Conservation (phyloP, 2,329 filamentous ascomycete genomes). For the Periglandula ipomoeae region DNA sequence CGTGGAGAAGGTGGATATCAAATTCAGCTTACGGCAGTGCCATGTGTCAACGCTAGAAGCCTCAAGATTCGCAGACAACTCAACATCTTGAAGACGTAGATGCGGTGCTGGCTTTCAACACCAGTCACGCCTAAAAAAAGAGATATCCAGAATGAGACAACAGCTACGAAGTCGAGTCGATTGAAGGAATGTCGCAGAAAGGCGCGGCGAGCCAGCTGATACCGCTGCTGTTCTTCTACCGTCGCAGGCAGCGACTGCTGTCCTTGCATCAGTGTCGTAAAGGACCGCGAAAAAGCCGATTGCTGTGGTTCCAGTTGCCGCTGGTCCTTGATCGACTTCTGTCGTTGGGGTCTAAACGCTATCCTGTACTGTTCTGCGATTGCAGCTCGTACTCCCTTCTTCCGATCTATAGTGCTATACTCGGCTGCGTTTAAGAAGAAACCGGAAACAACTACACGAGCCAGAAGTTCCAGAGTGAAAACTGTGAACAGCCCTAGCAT, state of each 20-base stretch:
- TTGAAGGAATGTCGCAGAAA: constrained; percentile 96
- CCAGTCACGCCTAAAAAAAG: constrained; percentile 65
- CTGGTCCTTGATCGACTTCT: constrained; percentile 52
- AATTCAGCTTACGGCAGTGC: constrained; percentile 62
- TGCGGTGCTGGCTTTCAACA: constrained; percentile 58
- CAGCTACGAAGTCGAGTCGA: constrained; percentile 85
- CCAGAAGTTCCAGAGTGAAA: constrained; percentile 78
- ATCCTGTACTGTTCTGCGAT: constrained; percentile 67
- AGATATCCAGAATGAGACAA: constrained; percentile 91
- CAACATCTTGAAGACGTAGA: constrained; percentile 93
- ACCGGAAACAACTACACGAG: constrained; percentile 85
- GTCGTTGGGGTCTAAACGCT: constrained; percentile 74
- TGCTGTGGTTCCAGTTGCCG: constrained; percentile 39
- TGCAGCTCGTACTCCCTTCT: constrained; percentile 63
- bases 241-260: constrained; percentile 49
- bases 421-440: constrained; percentile 84
- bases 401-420: constrained; percentile 82
- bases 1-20: background rate
- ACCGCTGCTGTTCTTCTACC: constrained; percentile 68
- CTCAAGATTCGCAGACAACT: constrained; percentile 89
- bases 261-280: constrained; percentile 69
- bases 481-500: constrained; percentile 77
- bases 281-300: constrained; percentile 63
- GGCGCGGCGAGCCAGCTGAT: constrained; percentile 79
- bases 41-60: constrained; percentile 83